phyloP scores from a whole-genome alignment of 2,329 filamentous ascomycete genomes.

The Aspergillus novofumigatus region DNA sequence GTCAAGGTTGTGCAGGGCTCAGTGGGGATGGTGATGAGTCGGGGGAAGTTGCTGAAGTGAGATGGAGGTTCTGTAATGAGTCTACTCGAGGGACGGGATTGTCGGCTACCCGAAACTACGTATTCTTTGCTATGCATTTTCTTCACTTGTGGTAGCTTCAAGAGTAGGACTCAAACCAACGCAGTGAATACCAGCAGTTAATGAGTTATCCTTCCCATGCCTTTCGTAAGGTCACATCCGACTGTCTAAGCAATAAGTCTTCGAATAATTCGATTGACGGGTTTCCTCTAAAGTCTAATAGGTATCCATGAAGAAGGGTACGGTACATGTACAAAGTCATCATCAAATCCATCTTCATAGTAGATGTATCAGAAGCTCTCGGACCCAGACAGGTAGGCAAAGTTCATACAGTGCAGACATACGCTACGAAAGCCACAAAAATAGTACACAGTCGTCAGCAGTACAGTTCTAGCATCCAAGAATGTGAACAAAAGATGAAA shows the following conservation, averaged over 20 bases:
- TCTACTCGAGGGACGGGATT: neutral
- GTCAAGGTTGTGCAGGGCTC: constrained; percentile 53
- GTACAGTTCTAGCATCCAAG: neutral
- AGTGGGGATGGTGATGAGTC: constrained; percentile 49
- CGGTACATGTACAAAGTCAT: neutral
- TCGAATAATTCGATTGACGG: neutral
- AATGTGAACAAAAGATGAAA: neutral
- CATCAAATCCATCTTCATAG: neutral
- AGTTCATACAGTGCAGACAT: neutral
- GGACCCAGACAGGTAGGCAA: neutral
- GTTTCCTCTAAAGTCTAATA: neutral
- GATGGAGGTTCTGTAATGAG: neutral
- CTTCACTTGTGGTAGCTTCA: neutral
- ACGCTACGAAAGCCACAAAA: neutral
- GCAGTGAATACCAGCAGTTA: neutral
- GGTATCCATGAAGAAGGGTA: neutral
- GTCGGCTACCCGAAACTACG: neutral
- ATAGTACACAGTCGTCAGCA: neutral
- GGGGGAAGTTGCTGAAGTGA: constrained; percentile 8
- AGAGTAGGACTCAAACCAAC: neutral
- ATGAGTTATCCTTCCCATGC: neutral
- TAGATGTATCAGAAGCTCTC: neutral
- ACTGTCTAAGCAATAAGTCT: neutral
- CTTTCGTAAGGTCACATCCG: neutral
- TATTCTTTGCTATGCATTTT: neutral